phyloP scores from a whole-genome alignment of 768 basidiomycete species.

The Suillus spraguei region DNA sequence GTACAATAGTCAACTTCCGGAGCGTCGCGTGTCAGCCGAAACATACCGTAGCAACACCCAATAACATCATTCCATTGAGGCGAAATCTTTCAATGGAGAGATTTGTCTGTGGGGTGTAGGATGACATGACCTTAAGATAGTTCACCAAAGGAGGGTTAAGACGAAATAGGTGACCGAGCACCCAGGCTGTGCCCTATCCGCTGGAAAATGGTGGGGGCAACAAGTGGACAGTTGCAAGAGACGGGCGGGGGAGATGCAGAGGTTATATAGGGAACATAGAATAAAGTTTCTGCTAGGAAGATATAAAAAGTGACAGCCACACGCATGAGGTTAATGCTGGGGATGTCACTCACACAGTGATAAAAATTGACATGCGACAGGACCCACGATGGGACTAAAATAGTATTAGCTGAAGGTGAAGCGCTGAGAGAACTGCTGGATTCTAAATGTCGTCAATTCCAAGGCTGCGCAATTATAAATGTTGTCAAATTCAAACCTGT shows the following conservation, averaged over 20 bases:
- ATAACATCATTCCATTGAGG: constrained; percentile 25
- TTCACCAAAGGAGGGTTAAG: background rate
- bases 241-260: background rate
- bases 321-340: background rate
- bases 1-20: background rate
- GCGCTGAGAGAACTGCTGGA: background rate
- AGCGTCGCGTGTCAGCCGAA: no score
- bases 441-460: background rate
- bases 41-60: constrained; percentile 25
- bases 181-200: background rate
- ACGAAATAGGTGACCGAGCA: background rate
- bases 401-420: background rate
- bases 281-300: background rate
- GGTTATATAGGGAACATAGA: background rate
- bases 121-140: constrained; percentile 17
- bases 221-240: background rate
- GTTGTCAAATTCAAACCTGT: background rate
- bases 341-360: constrained; percentile 3
- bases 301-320: background rate
- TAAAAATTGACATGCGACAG: background rate
- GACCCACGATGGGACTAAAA: background rate
- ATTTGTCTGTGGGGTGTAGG: constrained; percentile 22
- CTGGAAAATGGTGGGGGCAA: background rate
- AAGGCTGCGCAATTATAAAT: background rate
- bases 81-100: constrained; percentile 31